Base-by-base conservation (phyloP, 345 rosid species). In the Salix viminalis region DNA sequence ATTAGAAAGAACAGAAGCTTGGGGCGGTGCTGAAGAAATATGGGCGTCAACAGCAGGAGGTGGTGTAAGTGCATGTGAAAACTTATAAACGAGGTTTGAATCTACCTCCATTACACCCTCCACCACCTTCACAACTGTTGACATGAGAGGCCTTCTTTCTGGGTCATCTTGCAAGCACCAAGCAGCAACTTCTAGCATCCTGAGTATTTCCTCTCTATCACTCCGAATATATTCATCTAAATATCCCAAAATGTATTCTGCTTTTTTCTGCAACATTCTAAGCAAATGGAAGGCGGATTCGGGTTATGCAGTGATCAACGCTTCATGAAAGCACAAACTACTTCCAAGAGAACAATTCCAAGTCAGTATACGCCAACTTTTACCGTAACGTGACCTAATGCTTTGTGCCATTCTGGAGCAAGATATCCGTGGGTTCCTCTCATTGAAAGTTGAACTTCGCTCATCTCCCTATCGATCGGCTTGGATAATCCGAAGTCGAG, bases 361-460 rank as follows among this genome's bases (percentile, higher is more conserved):
- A 24, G 69, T 21, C 79, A 42, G 64, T 76, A 69, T 10, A 44
- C 50, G 48, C 70, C 74, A 21, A 28, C 74, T 28, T 61, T 76
- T 30, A 28, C 69, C 18, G 67, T 75, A 6, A 61, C 23, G 23
- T 3, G 23, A 52, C 15, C 26, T 41, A 1, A 46, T 24, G 8
- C 66, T 76, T 30, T 18, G 37, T 52, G 58, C 67, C 76, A 72
- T 67, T 72, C 76, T 6, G 73, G 76, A 23, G 66, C 81, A 71
- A 67, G 42, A 30, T 78, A 78, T 16, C 81, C 81, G 18, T 41
- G 37, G 11, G 73, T 78, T 65, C 81, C 77, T 73, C 77, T 46
- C 54, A 78, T 61, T 32, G 42, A 24, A 10, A 67, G 54, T 13
- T 52, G 15, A 21, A 73, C 44, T 0, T 26, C n/a, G 44, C 46